phyloP scores from a whole-genome alignment of 75 land plant species.

The Sequoiadendron giganteum region DNA sequence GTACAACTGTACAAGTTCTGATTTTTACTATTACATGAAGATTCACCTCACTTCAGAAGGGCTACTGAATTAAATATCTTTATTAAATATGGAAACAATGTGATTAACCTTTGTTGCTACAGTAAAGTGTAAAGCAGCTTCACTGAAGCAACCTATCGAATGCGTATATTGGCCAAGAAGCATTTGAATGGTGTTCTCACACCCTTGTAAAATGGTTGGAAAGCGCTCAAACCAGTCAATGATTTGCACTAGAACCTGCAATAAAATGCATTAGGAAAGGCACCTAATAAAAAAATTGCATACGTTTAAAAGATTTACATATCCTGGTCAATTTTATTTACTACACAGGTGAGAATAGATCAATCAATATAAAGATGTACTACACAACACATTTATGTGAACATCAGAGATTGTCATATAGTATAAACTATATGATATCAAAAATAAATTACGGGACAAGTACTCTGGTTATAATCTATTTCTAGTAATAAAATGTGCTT shows the following conservation, averaged over 20 bases:
- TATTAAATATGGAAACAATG: background rate
- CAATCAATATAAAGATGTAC: background rate
- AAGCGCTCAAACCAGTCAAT: constrained; percentile 76
- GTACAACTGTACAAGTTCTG: background rate
- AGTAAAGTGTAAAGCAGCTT: constrained; percentile 85
- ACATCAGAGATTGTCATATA: background rate
- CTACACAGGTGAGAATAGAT: background rate
- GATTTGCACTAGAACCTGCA: constrained; percentile 75
- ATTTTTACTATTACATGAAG: background rate
- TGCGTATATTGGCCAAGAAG: constrained; percentile 97
- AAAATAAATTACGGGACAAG: background rate
- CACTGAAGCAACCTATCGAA: constrained; percentile 88
- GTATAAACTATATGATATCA: background rate
- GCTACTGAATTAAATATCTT: background rate
- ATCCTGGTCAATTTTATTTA: background rate
- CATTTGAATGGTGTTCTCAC: constrained; percentile 81
- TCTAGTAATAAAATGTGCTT: background rate
- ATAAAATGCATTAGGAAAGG: constrained; percentile 13
- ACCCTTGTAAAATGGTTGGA: constrained; percentile 88
- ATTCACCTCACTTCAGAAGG: background rate
- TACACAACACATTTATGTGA: background rate
- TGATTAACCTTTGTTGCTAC: constrained; percentile 73
- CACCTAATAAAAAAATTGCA: background rate
- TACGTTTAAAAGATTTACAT: background rate
- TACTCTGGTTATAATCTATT: background rate